Evolutionary conservation across 2,329 filamentous ascomycete species (phyloP), one percentile per base, ranked within the genome.

Genomic region (Purpureocillium lavendulum): DNA sequence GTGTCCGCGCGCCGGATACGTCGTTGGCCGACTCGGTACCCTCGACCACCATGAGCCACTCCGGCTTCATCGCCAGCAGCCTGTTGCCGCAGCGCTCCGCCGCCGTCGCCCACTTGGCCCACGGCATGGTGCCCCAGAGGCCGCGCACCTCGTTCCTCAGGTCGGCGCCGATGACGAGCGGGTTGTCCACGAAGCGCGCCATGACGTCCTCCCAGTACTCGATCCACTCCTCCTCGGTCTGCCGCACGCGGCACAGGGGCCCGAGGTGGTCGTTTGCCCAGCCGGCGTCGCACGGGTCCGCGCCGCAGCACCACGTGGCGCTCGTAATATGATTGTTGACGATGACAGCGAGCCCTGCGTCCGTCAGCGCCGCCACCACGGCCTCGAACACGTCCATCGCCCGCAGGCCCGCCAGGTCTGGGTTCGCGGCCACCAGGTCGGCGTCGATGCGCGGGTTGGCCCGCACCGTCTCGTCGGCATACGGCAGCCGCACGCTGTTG

Each of bases 261-360:
- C 72, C 71, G 21, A 82, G 66, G 49, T 82, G 70, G 51, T 80
- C 72, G 55, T 84, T 84, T 33, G 73, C 66, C 80, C 80, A 84
- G 39, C 70, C 71, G 15, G 76, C 70, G 55, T 85, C 80, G 59
- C 80, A 84, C 1, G 78, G 77, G 53, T 84, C 73, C 17, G 71
- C 75, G 37, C 79, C 80, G 55, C 80, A 83, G 60, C 80, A 84
- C 80, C 80, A 84, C 7, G 73, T 73, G 9, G 80, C 76, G 35
- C 70, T 71, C 2, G 80, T 84, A 56, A 84, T 84, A 58, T 84
- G 81, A 57, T 84, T 77, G 63, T 84, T 84, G 45, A 82, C 59
- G 36, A 84, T 77, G 39, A 84, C 79, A 16, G 77, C 74, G 38
- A 84, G 58, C 16, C 78, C 79, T 10, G 69, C 74, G 21, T 74